These are phyloP conservation scores for Coelastrella sp. DNA, from an alignment of 139 green algal genomes.

Conservation along the genomic window DNA sequence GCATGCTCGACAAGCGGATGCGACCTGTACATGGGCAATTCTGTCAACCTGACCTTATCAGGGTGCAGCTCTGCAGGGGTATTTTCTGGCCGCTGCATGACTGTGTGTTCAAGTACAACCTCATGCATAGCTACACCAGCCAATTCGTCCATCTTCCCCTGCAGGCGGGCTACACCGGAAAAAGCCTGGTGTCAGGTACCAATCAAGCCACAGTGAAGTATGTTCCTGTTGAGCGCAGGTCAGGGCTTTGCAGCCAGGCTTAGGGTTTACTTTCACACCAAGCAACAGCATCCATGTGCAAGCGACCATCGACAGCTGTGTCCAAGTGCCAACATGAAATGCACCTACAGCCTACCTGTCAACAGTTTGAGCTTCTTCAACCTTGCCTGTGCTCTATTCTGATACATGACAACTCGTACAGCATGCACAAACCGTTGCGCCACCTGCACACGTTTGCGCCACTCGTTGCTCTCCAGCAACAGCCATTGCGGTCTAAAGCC, in stretches of 20 bases:
- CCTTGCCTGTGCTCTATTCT: constrained; percentile 45
- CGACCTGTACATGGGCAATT: constrained; percentile 13
- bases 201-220: not conserved
- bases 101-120: constrained; percentile 26
- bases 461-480: constrained; percentile 63
- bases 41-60: constrained; percentile 7
- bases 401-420: constrained; percentile 59
- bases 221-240: not conserved
- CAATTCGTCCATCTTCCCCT: not conserved
- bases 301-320: not conserved
- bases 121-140: constrained; percentile 27
- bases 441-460: constrained; percentile 61
- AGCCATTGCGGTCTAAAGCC: constrained; percentile 60
- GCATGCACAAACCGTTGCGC: constrained; percentile 62
- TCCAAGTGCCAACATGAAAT: not conserved
- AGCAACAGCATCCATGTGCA: not conserved
- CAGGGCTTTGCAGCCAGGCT: no score
- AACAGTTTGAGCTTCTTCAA: constrained; percentile 57
- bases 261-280: no score
- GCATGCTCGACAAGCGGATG: not conserved
- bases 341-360: constrained; percentile 5
- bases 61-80: constrained; percentile 9
- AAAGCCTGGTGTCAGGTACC: no score
- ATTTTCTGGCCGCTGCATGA: constrained; percentile 1
- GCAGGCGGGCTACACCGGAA: constrained; percentile 5